A percentile compares a stretch with the other conserved stretches of the same genome.
These are phyloP conservation scores for Vitis hybrid DNA, from an alignment of 177 flowering plant species.

Conservation along the genomic window DNA sequence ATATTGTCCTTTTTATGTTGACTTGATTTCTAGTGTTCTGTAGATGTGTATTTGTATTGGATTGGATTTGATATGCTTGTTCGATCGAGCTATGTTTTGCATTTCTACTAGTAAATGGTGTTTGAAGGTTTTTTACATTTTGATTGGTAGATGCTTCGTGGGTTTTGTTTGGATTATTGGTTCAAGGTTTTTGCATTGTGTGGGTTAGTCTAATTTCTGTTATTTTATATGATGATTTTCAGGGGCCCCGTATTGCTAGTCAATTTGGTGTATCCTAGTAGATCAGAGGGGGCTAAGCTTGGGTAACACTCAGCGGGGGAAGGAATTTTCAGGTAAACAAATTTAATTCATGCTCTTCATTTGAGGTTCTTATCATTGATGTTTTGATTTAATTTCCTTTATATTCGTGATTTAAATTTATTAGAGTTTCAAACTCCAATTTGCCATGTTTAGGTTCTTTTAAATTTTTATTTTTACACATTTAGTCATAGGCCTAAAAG, in stretches of 20 bases:
- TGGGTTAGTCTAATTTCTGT: not conserved
- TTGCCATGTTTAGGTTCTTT: not conserved
- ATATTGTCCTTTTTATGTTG: not conserved
- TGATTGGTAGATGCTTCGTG: not conserved
- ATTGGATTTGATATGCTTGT: not conserved
- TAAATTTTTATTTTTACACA: not conserved
- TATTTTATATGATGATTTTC: not conserved
- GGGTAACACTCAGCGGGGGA: not conserved
- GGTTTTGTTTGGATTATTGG: not conserved
- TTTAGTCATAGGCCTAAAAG: not conserved
- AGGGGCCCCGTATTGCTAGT: not conserved
- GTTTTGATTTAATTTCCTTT: not conserved
- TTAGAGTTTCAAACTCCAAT: not conserved
- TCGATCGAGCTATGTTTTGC: not conserved
- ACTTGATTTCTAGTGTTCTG: too few species aligned
- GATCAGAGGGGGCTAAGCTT: not conserved
- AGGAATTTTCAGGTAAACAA: slow-evolving; percentile 1
- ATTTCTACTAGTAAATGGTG: not conserved
- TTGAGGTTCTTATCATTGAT: not conserved
- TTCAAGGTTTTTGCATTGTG: not conserved
- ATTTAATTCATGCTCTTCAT: not conserved
- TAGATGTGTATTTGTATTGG: too few species aligned
- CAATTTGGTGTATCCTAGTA: not conserved
- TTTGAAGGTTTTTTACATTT: not conserved
- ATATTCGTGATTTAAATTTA: not conserved